phyloP scores from a whole-genome alignment of 352 stramenopile species.

The Phytopythium cucurbitacearum region DNA sequence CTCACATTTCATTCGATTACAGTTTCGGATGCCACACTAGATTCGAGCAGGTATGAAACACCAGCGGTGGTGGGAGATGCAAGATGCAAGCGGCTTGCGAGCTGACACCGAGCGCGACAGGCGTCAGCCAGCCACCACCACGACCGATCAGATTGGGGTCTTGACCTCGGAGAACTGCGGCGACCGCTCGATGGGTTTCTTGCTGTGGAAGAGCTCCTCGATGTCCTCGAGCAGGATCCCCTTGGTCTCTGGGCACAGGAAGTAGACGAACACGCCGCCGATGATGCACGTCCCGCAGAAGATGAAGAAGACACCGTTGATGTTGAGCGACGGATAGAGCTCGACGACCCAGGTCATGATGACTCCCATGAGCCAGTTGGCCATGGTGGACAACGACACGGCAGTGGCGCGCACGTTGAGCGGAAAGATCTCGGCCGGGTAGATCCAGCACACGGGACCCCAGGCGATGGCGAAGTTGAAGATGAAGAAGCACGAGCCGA shows the following conservation, averaged over 20 bases:
- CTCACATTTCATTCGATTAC: too few relatives aligned
- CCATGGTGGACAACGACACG: slow-evolving; percentile 35
- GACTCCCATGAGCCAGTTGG: slow-evolving; percentile 28
- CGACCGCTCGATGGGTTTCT: slow-evolving; percentile 2
- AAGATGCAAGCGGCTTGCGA: too few relatives aligned
- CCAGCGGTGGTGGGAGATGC: too few relatives aligned
- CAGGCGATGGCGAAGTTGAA: slow-evolving; percentile 36
- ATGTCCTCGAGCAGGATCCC: slow-evolving; percentile 27
- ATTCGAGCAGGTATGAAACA: too few relatives aligned
- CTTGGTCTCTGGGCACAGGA: slow-evolving; percentile 32
- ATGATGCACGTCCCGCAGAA: slow-evolving; percentile 32
- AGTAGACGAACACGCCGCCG: slow-evolving; percentile 28
- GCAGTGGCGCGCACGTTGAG: slow-evolving; percentile 29
- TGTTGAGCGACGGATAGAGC: slow-evolving; percentile 26
- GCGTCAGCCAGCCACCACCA: too few relatives aligned
- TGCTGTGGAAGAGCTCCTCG: slow-evolving; percentile 23
- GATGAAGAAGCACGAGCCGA: slow-evolving; percentile 25
- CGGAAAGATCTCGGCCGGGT: slow-evolving; percentile 37
- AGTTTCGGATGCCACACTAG: too few relatives aligned
- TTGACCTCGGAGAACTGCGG: slow-evolving; percentile 25
- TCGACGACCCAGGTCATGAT: slow-evolving; percentile 30
- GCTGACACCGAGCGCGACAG: too few relatives aligned
- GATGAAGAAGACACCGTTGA: slow-evolving; percentile 42
- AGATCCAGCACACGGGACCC: slow-evolving; percentile 38
- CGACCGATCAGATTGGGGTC: slow-evolving; percentile 8